phyloP scores from a whole-genome alignment of 345 rosid genomes.

The Citrus medica region DNA sequence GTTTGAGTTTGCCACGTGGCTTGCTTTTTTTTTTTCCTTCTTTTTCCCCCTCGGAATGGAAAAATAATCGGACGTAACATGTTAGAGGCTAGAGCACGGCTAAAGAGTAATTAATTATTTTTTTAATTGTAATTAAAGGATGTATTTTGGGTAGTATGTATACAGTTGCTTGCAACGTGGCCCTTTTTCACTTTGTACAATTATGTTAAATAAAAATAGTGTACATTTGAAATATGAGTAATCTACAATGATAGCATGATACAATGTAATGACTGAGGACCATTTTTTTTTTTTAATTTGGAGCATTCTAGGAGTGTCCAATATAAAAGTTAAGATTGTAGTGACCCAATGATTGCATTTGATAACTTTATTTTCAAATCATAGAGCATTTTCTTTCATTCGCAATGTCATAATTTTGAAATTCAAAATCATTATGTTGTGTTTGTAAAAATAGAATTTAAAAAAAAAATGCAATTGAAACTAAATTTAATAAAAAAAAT shows the following conservation, averaged over 20 bases:
- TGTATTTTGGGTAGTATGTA: neutral
- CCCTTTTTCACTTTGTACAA: neutral
- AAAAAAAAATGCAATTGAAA: too few relatives aligned
- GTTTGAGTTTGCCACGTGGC: neutral
- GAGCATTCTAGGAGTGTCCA: neutral
- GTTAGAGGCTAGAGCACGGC: too few relatives aligned
- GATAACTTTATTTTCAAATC: neutral
- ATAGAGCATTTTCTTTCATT: neutral
- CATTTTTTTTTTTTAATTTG: too few relatives aligned
- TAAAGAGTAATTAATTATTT: too few relatives aligned
- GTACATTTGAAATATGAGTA: neutral
- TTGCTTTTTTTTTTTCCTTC: neutral
- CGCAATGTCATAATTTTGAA: neutral
- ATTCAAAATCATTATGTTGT: neutral
- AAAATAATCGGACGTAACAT: neutral
- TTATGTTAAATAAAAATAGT: neutral
- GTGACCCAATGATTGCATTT: neutral
- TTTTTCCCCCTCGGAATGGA: neutral
- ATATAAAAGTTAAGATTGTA: too few relatives aligned
- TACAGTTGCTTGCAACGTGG: neutral
- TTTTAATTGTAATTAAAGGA: neutral
- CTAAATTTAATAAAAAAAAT: too few relatives aligned
- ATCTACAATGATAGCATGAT: neutral
- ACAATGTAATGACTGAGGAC: neutral
- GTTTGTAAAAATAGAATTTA: too few relatives aligned